Base-by-base conservation (phyloP, 768 basidiomycete species). In the Lactifluus hygrophoroides region DNA sequence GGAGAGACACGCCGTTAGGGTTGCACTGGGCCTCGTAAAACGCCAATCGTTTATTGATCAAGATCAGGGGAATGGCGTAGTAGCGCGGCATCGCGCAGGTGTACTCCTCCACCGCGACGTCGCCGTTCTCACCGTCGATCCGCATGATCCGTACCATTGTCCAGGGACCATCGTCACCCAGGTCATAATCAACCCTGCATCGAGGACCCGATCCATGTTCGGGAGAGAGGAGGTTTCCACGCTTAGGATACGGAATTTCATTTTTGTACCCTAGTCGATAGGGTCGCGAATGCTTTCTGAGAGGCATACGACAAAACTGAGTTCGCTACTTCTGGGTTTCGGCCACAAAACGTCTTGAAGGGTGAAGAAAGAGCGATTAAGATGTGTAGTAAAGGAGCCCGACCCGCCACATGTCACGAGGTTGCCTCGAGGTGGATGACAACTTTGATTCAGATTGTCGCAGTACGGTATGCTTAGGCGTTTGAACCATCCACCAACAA, bases 21-120 rank as follows among this genome's bases (percentile, higher is more conserved):
- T 2, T 9, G 38, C 54, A 60, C 23, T 51, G 54, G 8, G 58
- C 58, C 44, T 63, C 62, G 54, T 30, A 35, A 30, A 42, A 63
- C n/a, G 54, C 40, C 3, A 63, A 30, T 1, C 48, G 28, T 5
- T 63, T 63, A 46, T 61, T 61, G 23, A 61, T 27, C 25, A 63
- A 38, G 44, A 51, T 54, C n/a, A 63, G 45, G 13, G 62, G 61
- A 23, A 46, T 16, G 38, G 62, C 62, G 27, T 63, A 63, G 44
- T 19, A 47, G 42, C 54, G 40, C 13, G 62, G 62, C 43, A 61
- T 35, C 7, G 35, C 37, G 45, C 62, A 63, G 19, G 19, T 14
- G 43, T 32, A 54, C 2, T 43, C 4, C 11, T 61, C 58, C 0
- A 14, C n/a, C n/a, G n/a, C n/a, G n/a, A n/a, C 11, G 19, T 42